Conservation (phyloP, 2,329 filamentous ascomycete genomes). For the Fusarium buharicum region DNA sequence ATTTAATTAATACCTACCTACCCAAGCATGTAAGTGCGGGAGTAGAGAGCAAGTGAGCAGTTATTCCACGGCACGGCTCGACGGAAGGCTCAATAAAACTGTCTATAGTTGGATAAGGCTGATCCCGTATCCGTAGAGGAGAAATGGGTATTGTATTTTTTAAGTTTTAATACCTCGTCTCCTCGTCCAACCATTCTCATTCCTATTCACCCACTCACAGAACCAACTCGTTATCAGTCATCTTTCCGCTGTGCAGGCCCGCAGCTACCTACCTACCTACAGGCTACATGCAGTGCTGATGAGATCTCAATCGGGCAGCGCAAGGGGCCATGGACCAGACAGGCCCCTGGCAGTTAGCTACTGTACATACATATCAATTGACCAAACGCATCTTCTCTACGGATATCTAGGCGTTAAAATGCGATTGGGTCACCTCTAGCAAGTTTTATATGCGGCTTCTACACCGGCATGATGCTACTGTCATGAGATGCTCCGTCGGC, state of each 20-base stretch:
- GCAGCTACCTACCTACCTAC: no score
- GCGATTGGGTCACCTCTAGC: conserved; percentile 36
- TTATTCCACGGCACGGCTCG: conserved; percentile 12
- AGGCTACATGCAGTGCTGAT: conserved; percentile 30
- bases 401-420: background rate
- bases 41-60: background rate
- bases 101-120: conserved; percentile 39
- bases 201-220: no score
- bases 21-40: no score
- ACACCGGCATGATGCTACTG: conserved; percentile 31
- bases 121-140: conserved; percentile 21
- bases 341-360: conserved; percentile 33
- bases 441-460: conserved; percentile 8
- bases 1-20: background rate
- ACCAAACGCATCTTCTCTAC: no score
- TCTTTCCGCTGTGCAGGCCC: background rate
- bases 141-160: no score
- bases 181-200: background rate
- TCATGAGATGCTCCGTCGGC: conserved; percentile 31
- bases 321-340: conserved; percentile 20
- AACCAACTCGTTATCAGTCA: background rate
- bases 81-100: conserved; percentile 8
- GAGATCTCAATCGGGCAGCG: conserved; percentile 44
- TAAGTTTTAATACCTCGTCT: no score
- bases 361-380: no score